Conservation (phyloP, 2,329 filamentous ascomycete species). For the Aspergillus neoniger region DNA sequence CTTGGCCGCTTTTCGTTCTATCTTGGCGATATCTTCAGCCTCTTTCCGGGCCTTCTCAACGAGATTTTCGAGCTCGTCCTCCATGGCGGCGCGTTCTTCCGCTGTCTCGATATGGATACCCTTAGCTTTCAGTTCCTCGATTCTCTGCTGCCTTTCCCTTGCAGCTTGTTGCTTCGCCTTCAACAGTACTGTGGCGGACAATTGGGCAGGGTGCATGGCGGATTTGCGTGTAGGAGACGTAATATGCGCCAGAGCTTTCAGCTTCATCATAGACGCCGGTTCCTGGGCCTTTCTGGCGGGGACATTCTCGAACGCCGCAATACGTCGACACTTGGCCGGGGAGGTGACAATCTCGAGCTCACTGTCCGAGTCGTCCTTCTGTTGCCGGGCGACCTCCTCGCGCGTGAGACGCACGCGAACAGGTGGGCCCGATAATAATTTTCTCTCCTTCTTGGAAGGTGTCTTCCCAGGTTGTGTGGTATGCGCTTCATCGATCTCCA, state of each 20-base stretch:
- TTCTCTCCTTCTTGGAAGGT: conserved; percentile 30
- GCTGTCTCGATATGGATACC: conserved; percentile 80
- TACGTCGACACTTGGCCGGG: conserved; percentile 44
- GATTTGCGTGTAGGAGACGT: conserved; percentile 57
- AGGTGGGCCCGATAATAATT: conserved; percentile 31
- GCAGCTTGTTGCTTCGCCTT: conserved; percentile 79
- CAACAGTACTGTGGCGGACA: conserved; percentile 68
- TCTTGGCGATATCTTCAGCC: conserved; percentile 73
- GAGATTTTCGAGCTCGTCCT: conserved; percentile 82
- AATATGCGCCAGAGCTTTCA: conserved; percentile 75
- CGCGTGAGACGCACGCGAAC: conserved; percentile 47
- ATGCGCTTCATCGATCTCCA: conserved; percentile 16
- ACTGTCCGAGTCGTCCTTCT: conserved; percentile 50
- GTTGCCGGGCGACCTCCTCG: conserved; percentile 36
- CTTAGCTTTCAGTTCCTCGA: conserved; percentile 74
- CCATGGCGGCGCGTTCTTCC: conserved; percentile 81
- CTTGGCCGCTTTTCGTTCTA: conserved; percentile 74
- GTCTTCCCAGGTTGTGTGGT: conserved; percentile 26
- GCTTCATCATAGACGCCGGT: conserved; percentile 60
- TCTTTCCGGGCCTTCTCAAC: conserved; percentile 81
- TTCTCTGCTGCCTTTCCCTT: conserved; percentile 71
- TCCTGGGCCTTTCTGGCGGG: conserved; percentile 66
- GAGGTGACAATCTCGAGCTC: conserved; percentile 64
- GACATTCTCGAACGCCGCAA: conserved; percentile 68
- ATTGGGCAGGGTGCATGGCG: conserved; percentile 67